Conservation (phyloP, 805 yeast genomes). For the Monosporozyma solicola region DNA sequence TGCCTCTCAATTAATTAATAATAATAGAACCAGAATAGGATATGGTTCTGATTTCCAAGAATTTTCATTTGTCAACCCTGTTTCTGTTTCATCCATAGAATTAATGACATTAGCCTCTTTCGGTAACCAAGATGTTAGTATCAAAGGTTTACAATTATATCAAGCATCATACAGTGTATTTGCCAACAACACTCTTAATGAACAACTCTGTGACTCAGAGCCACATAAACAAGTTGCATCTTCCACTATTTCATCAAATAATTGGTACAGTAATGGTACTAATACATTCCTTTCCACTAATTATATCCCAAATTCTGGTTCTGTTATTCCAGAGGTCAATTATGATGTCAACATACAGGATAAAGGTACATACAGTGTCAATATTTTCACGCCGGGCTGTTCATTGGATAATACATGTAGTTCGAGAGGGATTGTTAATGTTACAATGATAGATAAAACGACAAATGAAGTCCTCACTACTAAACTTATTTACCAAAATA, state of each 20-base stretch:
- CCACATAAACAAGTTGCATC: slow-evolving; percentile 9
- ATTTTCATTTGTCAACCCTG: slow-evolving; percentile 64
- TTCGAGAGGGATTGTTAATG: slow-evolving; percentile 69
- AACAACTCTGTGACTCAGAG: slow-evolving; percentile 44
- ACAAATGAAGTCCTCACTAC: slow-evolving; percentile 34
- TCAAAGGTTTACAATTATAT: slow-evolving; percentile 65
- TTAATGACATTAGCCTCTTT: slow-evolving; percentile 58
- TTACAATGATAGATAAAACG: slow-evolving; percentile 41
- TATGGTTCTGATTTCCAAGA: slow-evolving; percentile 55
- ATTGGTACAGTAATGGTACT: slow-evolving; percentile 24
- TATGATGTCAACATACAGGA: slow-evolving; percentile 30
- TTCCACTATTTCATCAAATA: slow-evolving; percentile 23
- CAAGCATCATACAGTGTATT: slow-evolving; percentile 48
- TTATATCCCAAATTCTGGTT: slow-evolving; percentile 26
- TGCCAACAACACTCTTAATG: slow-evolving; percentile 68
- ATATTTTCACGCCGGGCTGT: slow-evolving; percentile 86
- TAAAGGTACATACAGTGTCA: slow-evolving; percentile 71
- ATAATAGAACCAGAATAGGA: slow-evolving; percentile 30
- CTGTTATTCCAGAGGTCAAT: slow-evolving; percentile 31
- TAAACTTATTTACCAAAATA: slow-evolving; percentile 62
- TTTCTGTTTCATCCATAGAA: slow-evolving; percentile 53
- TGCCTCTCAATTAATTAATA: slow-evolving; percentile 20
- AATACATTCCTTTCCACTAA: slow-evolving; percentile 25
- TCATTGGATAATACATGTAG: slow-evolving; percentile 54
- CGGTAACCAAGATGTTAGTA: slow-evolving; percentile 52